Conservation (phyloP, 208 protist species). For the Wallacemonas sp. region DNA sequence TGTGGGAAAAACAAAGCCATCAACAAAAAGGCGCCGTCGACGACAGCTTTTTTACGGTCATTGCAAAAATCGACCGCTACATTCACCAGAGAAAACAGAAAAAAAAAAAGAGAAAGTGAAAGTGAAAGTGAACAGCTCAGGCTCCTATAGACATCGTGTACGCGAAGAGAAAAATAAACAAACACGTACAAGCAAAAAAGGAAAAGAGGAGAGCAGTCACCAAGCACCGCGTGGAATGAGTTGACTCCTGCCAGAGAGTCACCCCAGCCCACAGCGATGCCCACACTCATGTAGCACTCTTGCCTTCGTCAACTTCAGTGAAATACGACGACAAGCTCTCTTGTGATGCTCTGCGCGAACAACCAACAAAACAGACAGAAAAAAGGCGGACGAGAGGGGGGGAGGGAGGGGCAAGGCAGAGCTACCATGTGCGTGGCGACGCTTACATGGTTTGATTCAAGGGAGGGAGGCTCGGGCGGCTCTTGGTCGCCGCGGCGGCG, state of each 20-base stretch:
- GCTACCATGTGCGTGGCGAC: no score
- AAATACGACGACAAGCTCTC: no score
- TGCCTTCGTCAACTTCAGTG: no score
- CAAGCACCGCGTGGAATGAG: neutral
- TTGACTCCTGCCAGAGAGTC: constrained; percentile 8
- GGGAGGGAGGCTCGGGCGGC: neutral
- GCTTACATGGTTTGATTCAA: constrained; percentile 14
- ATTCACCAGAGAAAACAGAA: constrained; percentile 10
- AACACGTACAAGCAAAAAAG: no score
- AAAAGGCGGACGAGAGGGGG: constrained; percentile 13
- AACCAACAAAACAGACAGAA: constrained; percentile 23
- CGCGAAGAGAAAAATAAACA: neutral
- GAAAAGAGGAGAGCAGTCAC: constrained; percentile 1
- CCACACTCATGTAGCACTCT: neutral
- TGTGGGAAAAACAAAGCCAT: no score
- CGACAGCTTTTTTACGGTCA: no score
- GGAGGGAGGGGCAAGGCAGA: no score
- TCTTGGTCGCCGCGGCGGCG: neutral
- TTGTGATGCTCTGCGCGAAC: no score
- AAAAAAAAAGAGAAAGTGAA: constrained; percentile 2
- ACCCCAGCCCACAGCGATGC: constrained; percentile 4
- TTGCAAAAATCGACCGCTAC: no score
- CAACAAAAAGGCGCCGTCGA: no score
- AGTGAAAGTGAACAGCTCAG: no score
- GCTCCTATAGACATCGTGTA: neutral